phyloP scores from a whole-genome alignment of 495 filamentous ascomycete species.

The Xylaria flabelliformis region DNA sequence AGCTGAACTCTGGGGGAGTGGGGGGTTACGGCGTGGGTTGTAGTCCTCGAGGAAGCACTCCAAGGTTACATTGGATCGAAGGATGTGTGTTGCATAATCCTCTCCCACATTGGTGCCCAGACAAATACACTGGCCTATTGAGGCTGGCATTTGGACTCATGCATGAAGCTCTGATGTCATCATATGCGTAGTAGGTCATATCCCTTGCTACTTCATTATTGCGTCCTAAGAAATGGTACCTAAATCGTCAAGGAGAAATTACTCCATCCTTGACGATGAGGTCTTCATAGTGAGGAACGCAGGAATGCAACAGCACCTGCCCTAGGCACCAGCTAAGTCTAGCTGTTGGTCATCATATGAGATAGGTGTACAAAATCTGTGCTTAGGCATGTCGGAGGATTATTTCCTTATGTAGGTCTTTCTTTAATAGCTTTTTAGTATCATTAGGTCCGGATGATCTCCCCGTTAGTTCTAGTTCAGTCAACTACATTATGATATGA shows the following conservation, averaged over 20 bases:
- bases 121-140: background rate
- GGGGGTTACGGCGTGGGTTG: background rate
- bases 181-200: background rate
- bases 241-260: no score
- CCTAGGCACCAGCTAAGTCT: background rate
- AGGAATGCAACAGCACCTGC: background rate
- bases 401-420: no score
- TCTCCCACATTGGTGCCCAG: background rate
- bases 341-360: no score
- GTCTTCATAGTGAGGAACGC: background rate
- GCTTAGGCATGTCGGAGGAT: no score
- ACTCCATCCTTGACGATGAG: no score
- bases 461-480: no score
- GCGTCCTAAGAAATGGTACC: no score
- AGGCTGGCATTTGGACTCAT: background rate
- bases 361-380: no score
- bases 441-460: no score
- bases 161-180: background rate
- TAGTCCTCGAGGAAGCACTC: background rate
- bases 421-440: no score
- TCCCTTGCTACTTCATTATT: no score
- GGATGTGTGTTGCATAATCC: background rate
- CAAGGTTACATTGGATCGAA: background rate
- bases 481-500: no score
- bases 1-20: background rate